These are phyloP conservation scores for Kwoniella bestiolae DNA, from an alignment of 768 basidiomycete genomes.

Conservation along the genomic window DNA sequence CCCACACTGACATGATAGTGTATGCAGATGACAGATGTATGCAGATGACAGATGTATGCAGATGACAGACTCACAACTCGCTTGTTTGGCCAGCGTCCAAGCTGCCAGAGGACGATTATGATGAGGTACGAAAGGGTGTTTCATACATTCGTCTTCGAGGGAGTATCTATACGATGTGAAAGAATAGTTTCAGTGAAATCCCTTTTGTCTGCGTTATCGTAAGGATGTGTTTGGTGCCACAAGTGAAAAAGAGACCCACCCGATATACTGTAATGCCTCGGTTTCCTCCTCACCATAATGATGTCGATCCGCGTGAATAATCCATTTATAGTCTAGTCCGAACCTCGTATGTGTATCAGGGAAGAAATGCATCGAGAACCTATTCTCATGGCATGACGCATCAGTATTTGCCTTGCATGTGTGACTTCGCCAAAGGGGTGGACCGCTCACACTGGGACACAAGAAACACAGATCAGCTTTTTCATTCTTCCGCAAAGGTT, in stretches of 20 bases:
- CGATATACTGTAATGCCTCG: conserved; percentile 4
- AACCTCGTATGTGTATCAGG: conserved; percentile 12
- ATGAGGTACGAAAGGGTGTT: not conserved
- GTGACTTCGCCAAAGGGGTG: not conserved
- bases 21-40: too few species aligned
- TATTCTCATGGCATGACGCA: not conserved
- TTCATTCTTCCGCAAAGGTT: not conserved
- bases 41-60: not conserved
- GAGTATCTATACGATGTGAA: not conserved
- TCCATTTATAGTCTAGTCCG: conserved; percentile 13
- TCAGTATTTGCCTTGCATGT: not conserved
- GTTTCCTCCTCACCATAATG: not conserved
- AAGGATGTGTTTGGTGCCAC: too few species aligned
- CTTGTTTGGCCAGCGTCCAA: conserved; percentile 5
- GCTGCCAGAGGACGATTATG: not conserved
- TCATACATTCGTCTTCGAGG: conserved; percentile 10
- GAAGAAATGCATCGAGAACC: conserved; percentile 10
- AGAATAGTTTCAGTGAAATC: too few species aligned
- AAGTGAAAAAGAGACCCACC: not conserved
- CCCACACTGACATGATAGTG: too few species aligned
- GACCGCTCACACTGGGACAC: not conserved
- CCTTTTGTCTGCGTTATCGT: too few species aligned
- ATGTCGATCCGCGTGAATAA: conserved; percentile 8
- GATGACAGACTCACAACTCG: not conserved
- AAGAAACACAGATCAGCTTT: not conserved